These are phyloP conservation scores for Ophiostoma sp. DNA, from an alignment of 2,329 filamentous ascomycete species.

Conservation along the genomic window DNA sequence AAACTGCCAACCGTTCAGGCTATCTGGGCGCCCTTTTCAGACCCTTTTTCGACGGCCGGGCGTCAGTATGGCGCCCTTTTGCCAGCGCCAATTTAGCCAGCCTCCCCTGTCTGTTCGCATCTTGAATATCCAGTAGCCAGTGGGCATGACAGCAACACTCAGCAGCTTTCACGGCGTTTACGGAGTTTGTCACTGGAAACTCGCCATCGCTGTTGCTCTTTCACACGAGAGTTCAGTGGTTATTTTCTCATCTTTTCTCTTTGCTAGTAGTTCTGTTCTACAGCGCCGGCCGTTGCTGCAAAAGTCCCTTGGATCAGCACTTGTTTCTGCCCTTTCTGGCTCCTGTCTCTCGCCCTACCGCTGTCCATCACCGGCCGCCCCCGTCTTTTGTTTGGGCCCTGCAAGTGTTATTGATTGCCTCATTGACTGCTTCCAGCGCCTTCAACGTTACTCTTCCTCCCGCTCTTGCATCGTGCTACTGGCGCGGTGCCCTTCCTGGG, in stretches of 20 bases:
- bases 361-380: background rate
- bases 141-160: background rate
- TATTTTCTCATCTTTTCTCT: background rate
- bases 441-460: conserved; percentile 21
- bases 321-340: background rate
- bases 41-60: background rate
- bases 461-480: conserved; percentile 5
- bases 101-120: background rate
- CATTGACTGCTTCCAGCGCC: background rate
- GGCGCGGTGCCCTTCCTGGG: background rate
- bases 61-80: background rate
- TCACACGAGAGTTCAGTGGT: background rate
- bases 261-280: background rate
- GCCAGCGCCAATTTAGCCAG: background rate
- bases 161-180: conserved; percentile 12
- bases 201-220: background rate
- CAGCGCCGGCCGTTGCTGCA: background rate
- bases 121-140: background rate
- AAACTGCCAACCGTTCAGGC: background rate
- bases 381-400: background rate
- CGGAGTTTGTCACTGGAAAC: background rate
- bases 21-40: background rate
- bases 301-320: background rate
- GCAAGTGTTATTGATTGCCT: background rate
- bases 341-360: background rate